Percentiles rank a stretch among this genome's conserved stretches.
Evolutionary conservation across 805 yeast species (phyloP).

Genomic region (Starmerella bombicola): DNA sequence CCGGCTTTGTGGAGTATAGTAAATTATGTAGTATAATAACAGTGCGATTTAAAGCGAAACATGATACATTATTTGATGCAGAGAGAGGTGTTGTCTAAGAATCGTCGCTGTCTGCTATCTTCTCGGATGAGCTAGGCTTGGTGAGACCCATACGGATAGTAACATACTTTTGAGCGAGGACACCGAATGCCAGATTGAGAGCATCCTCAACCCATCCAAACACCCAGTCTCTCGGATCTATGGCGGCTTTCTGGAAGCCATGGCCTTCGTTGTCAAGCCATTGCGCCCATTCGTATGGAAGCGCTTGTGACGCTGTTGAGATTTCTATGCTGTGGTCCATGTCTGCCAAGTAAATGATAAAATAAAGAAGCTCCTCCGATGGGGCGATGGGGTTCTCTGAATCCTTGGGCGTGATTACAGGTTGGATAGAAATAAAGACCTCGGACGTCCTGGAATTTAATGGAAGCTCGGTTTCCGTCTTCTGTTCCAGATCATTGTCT

Average conservation of each 20-base stretch:
- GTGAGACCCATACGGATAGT: constrained; percentile 70
- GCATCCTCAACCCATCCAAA: constrained; percentile 70
- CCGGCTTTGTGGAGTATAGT: too few species aligned
- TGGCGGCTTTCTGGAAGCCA: constrained; percentile 34
- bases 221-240: constrained; percentile 76
- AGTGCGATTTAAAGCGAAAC: too few species aligned
- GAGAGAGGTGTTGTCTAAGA: too few species aligned
- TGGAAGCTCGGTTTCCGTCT: constrained; percentile 14
- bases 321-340: constrained; percentile 63
- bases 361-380: constrained; percentile 42
- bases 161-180: constrained; percentile 81
- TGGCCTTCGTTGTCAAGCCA: constrained; percentile 54
- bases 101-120: neutral
- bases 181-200: constrained; percentile 65
- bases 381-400: constrained; percentile 2
- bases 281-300: constrained; percentile 81
- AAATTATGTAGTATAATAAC: too few species aligned
- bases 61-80: too few species aligned
- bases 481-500: constrained; percentile 7
- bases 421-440: constrained; percentile 58
- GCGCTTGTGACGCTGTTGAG: constrained; percentile 71
- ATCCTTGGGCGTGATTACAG: constrained; percentile 30
- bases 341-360: constrained; percentile 66
- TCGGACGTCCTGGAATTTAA: constrained; percentile 36
- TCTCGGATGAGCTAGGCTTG: neutral